A percentile compares a stretch with the other conserved stretches of the same genome.
phyloP scores from a whole-genome alignment of 805 yeast species.

The Ogataea pignaliae region DNA sequence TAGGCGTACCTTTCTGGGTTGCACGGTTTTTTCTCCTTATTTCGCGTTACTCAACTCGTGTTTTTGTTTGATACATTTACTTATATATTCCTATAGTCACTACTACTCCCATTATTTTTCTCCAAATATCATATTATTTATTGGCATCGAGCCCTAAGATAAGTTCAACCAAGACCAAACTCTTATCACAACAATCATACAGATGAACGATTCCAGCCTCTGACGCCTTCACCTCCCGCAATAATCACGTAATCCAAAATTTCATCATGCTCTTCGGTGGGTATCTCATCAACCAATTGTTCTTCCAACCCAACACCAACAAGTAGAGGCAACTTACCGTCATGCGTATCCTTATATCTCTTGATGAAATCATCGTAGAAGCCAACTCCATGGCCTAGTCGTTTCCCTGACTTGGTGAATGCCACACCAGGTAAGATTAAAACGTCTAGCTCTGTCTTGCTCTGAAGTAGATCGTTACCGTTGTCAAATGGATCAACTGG shows the following conservation, averaged over 20 bases:
- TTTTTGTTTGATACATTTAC: slow-evolving; percentile 1
- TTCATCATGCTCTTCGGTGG: slow-evolving; percentile 62
- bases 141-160: slow-evolving; percentile 6
- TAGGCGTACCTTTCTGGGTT: background rate
- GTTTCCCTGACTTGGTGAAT: slow-evolving; percentile 41
- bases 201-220: background rate
- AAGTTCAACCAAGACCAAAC: no score
- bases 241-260: slow-evolving; percentile 50
- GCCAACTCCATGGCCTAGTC: slow-evolving; percentile 94
- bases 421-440: slow-evolving; percentile 85
- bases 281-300: slow-evolving; percentile 43
- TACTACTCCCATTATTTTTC: slow-evolving; percentile 1
- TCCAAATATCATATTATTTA: slow-evolving; percentile 1
- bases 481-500: background rate
- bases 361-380: slow-evolving; percentile 76
- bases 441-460: slow-evolving; percentile 46
- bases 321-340: slow-evolving; percentile 34
- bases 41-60: background rate
- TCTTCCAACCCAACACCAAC: slow-evolving; percentile 64
- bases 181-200: no score
- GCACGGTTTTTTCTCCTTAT: background rate
- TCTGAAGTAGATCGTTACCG: slow-evolving; percentile 19
- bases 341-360: slow-evolving; percentile 37
- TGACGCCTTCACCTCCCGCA: slow-evolving; percentile 10
- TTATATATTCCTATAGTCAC: no score